Percentiles rank a stretch among this genome's conserved stretches.
These are phyloP conservation scores for Naumovozyma castellii DNA, from an alignment of 805 yeast species.

Conservation along the genomic window DNA sequence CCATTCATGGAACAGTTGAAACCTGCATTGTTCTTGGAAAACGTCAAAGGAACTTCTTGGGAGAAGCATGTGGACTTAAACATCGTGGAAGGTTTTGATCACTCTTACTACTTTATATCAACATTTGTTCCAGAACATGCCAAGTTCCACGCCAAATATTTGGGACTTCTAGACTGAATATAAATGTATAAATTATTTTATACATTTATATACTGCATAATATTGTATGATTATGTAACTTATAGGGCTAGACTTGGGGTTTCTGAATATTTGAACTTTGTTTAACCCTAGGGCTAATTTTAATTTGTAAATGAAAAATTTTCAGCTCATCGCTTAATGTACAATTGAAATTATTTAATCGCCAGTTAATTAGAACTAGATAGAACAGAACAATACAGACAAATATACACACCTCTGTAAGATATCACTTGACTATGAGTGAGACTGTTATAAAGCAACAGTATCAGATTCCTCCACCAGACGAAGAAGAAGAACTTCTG, in stretches of 20 bases:
- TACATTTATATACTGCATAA: no score
- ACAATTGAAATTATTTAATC: no score
- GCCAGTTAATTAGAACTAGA: no score
- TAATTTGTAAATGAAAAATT: no score
- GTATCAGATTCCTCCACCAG: conserved; percentile 50
- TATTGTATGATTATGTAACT: no score
- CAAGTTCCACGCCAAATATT: conserved; percentile 68
- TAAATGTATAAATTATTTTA: background rate
- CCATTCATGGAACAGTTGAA: conserved; percentile 64
- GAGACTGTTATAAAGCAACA: background rate
- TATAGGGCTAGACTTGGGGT: background rate
- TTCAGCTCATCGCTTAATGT: background rate
- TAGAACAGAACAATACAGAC: no score
- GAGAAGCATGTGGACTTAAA: conserved; percentile 51
- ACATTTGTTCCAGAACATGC: conserved; percentile 78
- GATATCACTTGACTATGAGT: background rate
- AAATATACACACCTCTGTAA: background rate
- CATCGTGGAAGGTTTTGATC: conserved; percentile 78
- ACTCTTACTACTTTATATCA: conserved; percentile 78
- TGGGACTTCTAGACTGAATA: conserved; percentile 29
- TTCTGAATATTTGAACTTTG: background rate
- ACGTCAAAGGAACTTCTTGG: conserved; percentile 47
- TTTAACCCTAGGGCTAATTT: background rate
- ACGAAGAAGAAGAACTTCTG: conserved; percentile 69
- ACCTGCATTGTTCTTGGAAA: conserved; percentile 60